Base-by-base conservation (phyloP, 2,329 filamentous ascomycete species). In the Clonostachys rhizophaga region DNA sequence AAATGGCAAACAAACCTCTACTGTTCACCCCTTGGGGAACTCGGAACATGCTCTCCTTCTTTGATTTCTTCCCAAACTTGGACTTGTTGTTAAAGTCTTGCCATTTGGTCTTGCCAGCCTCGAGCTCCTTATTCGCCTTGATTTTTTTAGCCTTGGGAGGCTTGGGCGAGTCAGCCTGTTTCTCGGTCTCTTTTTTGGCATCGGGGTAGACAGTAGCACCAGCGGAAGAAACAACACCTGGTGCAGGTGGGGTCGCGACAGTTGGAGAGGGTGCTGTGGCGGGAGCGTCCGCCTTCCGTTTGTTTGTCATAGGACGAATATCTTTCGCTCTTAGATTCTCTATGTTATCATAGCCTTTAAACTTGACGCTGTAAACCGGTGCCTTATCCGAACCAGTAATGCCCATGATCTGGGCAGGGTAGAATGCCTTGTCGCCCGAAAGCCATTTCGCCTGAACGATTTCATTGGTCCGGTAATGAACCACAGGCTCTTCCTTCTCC, bases 1-100 rank as follows among this genome's bases (percentile, higher is more conserved):
- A 10, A 3, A 35, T 7, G 8, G 37, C 17, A 6, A 33, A 42
- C 78, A 55, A 71, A 95, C 91, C 91, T 86, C 91, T 82, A 49
- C 88, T 91, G 59, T 89, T 81, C 20, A 94, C 79, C 51, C 89
- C 86, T 34, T 95, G 91, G 1, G 91, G 90, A 4, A 91, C 96
- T 42, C 91, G 84, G 65, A 96, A 96, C 91, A 96, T 96, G 75
- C 90, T 95, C 43, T 96, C 89, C 70, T 96, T 96, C 72, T 92
- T 92, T 40, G 71, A 68, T 5, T 70, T 55, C 64, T 86, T 86
- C 54, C 75, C 81, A 53, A 82, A 73, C 62, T 89, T 91, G 42
- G 77, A 79, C 65, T 95, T 96, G 60, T 78, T 76, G 54, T 84
- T 87, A 66, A 96, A 99, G 53, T 95, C 89, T 63, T 96, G 87